These are phyloP conservation scores for Trypanosoma congolense DNA, from an alignment of 208 protist genomes.

Conservation along the genomic window DNA sequence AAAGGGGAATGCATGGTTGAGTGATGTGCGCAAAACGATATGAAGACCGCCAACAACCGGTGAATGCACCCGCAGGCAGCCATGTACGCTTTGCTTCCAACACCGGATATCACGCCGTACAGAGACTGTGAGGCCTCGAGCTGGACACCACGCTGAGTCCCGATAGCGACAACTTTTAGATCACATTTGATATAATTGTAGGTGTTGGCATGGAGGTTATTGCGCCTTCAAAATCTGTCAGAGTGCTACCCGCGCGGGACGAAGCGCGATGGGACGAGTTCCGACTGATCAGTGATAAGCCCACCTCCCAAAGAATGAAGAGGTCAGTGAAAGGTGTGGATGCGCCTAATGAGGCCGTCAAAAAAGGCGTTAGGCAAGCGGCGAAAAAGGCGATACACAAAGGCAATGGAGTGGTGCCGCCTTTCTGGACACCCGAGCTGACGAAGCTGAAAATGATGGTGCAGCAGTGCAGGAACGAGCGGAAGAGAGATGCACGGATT, in stretches of 20 bases:
- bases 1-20: slow-evolving; percentile 1
- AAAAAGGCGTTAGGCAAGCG: background rate
- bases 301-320: background rate
- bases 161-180: slow-evolving; percentile 14
- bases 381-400: background rate
- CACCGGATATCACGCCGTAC: slow-evolving; percentile 7
- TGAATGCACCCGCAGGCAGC: background rate
- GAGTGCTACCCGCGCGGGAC: slow-evolving; percentile 4
- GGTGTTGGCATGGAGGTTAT: background rate
- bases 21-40: slow-evolving; percentile 9
- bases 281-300: background rate
- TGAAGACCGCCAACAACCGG: slow-evolving; percentile 4
- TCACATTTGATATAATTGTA: slow-evolving; percentile 6
- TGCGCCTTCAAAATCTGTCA: background rate
- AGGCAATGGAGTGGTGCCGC: background rate
- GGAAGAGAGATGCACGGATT: background rate
- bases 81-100: background rate
- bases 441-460: slow-evolving; percentile 7
- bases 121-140: background rate
- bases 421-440: slow-evolving; percentile 16
- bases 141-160: slow-evolving; percentile 1
- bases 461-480: too few species aligned
- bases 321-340: background rate
- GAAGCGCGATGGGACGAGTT: slow-evolving; percentile 3
- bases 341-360: background rate